A percentile compares a stretch with the other conserved stretches of the same genome.
phyloP scores from a whole-genome alignment of 208 protist species.

The Zelonia costaricensis region DNA sequence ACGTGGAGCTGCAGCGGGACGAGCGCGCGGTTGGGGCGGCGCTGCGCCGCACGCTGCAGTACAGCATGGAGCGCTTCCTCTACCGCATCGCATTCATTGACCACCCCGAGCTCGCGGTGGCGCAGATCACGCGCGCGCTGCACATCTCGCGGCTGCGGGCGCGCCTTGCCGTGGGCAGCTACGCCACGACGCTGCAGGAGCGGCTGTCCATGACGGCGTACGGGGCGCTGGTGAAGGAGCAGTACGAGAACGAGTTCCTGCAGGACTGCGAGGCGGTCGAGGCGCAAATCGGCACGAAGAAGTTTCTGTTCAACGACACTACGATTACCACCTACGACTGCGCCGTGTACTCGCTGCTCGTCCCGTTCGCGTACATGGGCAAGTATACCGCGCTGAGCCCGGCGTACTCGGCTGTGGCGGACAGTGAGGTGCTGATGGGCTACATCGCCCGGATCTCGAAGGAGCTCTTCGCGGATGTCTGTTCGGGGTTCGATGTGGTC shows the following conservation, averaged over 20 bases:
- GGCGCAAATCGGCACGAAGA: slow-evolving; percentile 35
- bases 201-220: slow-evolving; percentile 34
- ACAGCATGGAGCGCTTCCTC: slow-evolving; percentile 45
- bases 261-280: slow-evolving; percentile 57
- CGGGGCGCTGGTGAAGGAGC: slow-evolving; percentile 39
- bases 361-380: slow-evolving; percentile 56
- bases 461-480: slow-evolving; percentile 45
- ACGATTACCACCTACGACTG: slow-evolving; percentile 64
- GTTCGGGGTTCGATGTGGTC: slow-evolving; percentile 6
- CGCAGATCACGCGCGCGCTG: slow-evolving; percentile 41
- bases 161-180: slow-evolving; percentile 29
- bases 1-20: slow-evolving; percentile 37
- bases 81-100: slow-evolving; percentile 49
- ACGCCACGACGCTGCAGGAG: slow-evolving; percentile 25
- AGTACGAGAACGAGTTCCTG: slow-evolving; percentile 50
- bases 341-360: slow-evolving; percentile 63
- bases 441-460: slow-evolving; percentile 61
- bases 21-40: slow-evolving; percentile 44
- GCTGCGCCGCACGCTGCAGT: slow-evolving; percentile 40
- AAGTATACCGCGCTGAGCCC: slow-evolving; percentile 37
- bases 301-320: slow-evolving; percentile 41
- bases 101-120: slow-evolving; percentile 26
- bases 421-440: slow-evolving; percentile 47
- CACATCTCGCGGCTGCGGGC: slow-evolving; percentile 34
- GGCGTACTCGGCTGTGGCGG: slow-evolving; percentile 45